Evolutionary conservation across 108 stramenopile genomes (phyloP), one percentile per base, ranked within the genome.

Genomic region (Cyclotella distinguenda): DNA sequence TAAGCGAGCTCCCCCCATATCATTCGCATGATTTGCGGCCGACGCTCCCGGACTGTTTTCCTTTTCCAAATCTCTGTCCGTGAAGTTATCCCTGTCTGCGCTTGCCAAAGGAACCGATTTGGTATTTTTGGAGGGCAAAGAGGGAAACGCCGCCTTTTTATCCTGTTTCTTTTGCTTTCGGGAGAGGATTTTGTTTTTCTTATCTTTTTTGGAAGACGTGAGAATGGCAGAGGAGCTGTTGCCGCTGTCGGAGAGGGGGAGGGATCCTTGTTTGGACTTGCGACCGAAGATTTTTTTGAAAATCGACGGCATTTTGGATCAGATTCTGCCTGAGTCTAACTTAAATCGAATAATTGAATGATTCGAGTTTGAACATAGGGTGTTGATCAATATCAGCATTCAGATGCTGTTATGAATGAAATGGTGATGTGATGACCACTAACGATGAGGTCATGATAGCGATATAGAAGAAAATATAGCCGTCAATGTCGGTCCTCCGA

Each of bases 211-310:
- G 36, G 18, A 27, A 18, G n/a, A 15, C 27, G 34, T 54, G 60
- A 32, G 46, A 18, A 38, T 53, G 60, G 33, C 42, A 16, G 51
- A 26, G 30, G 44, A 40, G 59, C 28, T 32, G 59, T n/a, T n/a
- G n/a, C 46, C 26, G 25, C 33, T 33, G 49, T 48, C 40, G 49
- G 38, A 26, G 9, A 49, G 34, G 26, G 45, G 33, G 5, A 64
- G 63, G 48, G 46, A 33, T 21, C 34, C 48, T 3, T 25, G 36
- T 39, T 64, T 64, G 36, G 63, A 64, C 46, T 64, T 64, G 22
- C 67, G 66, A 16, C 55, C 38, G 47, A 76, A 76, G 47, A 76
- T 60, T 40, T 76, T 76, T 42, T 64, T 73, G 52, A 76, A 56
- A 34, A 76, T 61, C 38, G 58, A 57, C 28, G 63, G 53, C 62